Evolutionary conservation across 1,284 basidiomycete genomes (phyloP).

Genomic region (Stereum hirsutum): DNA sequence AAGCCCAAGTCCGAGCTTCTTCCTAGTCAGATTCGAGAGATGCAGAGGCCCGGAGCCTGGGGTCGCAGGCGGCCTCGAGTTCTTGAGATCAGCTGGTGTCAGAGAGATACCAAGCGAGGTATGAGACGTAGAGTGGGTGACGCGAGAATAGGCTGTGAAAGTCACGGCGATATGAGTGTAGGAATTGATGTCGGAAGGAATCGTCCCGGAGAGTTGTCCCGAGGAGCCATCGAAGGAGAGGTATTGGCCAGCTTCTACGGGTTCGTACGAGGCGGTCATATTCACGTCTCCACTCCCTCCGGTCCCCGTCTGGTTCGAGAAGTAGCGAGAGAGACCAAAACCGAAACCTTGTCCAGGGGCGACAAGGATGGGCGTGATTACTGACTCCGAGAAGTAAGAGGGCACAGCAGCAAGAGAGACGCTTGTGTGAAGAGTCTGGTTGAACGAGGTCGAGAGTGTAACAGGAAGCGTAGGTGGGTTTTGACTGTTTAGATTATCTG

Average conservation of each 20-base stretch:
- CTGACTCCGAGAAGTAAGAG: slow-evolving; percentile 56
- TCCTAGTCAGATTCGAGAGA: slow-evolving; percentile 33
- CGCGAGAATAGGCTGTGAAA: slow-evolving; percentile 54
- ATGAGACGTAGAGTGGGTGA: slow-evolving; percentile 67
- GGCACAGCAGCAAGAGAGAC: slow-evolving; percentile 56
- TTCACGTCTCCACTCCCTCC: slow-evolving; percentile 30
- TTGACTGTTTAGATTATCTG: slow-evolving; percentile 23
- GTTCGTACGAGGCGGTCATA: slow-evolving; percentile 43
- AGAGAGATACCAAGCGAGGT: slow-evolving; percentile 47
- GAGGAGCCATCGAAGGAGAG: slow-evolving; percentile 37
- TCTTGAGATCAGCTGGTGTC: slow-evolving; percentile 24
- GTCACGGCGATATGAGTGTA: slow-evolving; percentile 35
- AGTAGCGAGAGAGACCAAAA: slow-evolving; percentile 41
- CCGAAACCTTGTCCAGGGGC: slow-evolving; percentile 33
- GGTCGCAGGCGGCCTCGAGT: slow-evolving; percentile 18
- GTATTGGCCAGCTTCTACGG: slow-evolving; percentile 33
- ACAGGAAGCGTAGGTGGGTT: slow-evolving; percentile 43
- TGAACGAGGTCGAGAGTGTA: slow-evolving; percentile 49
- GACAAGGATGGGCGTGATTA: slow-evolving; percentile 45
- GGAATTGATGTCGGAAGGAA: slow-evolving; percentile 32
- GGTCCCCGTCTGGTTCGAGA: slow-evolving; percentile 35
- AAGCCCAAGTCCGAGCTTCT: slow-evolving; percentile 45
- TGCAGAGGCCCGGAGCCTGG: slow-evolving; percentile 20
- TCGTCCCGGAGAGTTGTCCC: slow-evolving; percentile 40
- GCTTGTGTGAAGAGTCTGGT: slow-evolving; percentile 56